These are phyloP conservation scores for Podila epigama DNA, from an alignment of 192 early-diverging fungal genomes.

Conservation along the genomic window DNA sequence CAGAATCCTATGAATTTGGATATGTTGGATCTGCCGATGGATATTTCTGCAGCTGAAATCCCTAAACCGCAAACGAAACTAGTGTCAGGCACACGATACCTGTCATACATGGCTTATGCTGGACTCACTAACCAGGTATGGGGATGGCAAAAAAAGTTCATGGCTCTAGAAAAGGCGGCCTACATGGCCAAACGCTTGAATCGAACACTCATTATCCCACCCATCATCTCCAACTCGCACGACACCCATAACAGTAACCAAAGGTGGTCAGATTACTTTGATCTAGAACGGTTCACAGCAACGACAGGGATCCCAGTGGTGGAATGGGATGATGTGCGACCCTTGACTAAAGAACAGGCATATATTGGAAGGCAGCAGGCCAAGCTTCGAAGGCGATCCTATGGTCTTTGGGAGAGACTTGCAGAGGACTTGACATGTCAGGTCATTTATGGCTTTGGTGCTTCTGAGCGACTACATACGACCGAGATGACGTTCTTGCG, in stretches of 20 bases:
- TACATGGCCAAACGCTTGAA: slow-evolving; percentile 4
- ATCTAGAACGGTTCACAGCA: slow-evolving; percentile 2
- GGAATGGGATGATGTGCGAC: slow-evolving; percentile 18
- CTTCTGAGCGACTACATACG: not conserved
- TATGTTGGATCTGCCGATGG: not conserved
- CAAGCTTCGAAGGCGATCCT: not conserved
- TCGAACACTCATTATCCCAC: slow-evolving; percentile 9
- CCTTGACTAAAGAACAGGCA: not conserved
- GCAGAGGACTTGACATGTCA: slow-evolving; percentile 5
- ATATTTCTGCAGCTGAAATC: not conserved
- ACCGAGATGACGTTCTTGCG: not conserved
- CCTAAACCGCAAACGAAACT: not conserved
- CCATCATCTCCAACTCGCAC: slow-evolving; percentile 13
- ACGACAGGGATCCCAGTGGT: slow-evolving; percentile 8
- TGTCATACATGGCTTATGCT: slow-evolving; percentile 11
- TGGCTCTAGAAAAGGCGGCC: slow-evolving; percentile 5
- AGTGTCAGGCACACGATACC: not conserved
- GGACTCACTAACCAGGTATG: slow-evolving; percentile 9
- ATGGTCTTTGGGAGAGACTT: not conserved
- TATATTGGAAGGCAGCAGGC: slow-evolving; percentile 3
- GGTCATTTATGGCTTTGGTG: slow-evolving; percentile 10
- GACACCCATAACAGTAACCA: slow-evolving; percentile 9
- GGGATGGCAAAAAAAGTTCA: not conserved
- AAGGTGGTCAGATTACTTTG: slow-evolving; percentile 9
- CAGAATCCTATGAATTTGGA: not conserved